Conservation (phyloP, 2,329 filamentous ascomycete genomes). For the Xylaria sp. region DNA sequence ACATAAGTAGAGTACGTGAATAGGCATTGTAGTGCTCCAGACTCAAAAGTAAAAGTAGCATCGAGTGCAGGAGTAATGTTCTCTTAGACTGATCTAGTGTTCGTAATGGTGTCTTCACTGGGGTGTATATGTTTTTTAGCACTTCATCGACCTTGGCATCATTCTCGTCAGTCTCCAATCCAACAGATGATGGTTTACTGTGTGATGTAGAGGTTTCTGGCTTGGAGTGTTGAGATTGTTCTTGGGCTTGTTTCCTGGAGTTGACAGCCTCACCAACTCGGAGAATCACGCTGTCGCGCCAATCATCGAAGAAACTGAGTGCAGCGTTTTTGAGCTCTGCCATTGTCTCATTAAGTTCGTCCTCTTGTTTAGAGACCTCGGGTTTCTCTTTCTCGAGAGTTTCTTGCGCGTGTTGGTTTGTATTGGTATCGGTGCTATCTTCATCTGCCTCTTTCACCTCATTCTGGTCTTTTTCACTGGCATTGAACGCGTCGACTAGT, state of each 20-base stretch:
- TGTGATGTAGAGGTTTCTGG: slow-evolving; percentile 30
- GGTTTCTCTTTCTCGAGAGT: slow-evolving; percentile 38
- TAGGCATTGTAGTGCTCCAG: slow-evolving; percentile 82
- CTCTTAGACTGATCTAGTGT: slow-evolving; percentile 69
- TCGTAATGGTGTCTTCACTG: slow-evolving; percentile 70
- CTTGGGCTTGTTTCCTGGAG: slow-evolving; percentile 38
- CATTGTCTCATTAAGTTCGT: slow-evolving; percentile 45
- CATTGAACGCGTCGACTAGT: slow-evolving; percentile 42
- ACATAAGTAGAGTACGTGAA: slow-evolving; percentile 76
- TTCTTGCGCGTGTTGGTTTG: slow-evolving; percentile 31
- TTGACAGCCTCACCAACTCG: slow-evolving; percentile 49
- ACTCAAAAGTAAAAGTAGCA: slow-evolving; percentile 78
- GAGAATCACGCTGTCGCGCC: slow-evolving; percentile 47
- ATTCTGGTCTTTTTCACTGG: slow-evolving; percentile 32
- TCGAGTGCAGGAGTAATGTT: slow-evolving; percentile 74
- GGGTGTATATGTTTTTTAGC: slow-evolving; percentile 66
- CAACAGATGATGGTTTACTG: slow-evolving; percentile 19
- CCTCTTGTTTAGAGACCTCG: slow-evolving; percentile 42
- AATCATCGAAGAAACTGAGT: slow-evolving; percentile 47
- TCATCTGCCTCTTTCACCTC: slow-evolving; percentile 21
- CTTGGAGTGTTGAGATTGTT: slow-evolving; percentile 39
- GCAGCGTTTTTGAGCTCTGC: slow-evolving; percentile 45
- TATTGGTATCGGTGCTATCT: not conserved
- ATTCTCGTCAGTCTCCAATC: slow-evolving; percentile 36
- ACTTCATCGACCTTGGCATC: slow-evolving; percentile 61